Evolutionary conservation across 2,329 filamentous ascomycete species (phyloP).

Genomic region (Penicillium sclerotigenum): DNA sequence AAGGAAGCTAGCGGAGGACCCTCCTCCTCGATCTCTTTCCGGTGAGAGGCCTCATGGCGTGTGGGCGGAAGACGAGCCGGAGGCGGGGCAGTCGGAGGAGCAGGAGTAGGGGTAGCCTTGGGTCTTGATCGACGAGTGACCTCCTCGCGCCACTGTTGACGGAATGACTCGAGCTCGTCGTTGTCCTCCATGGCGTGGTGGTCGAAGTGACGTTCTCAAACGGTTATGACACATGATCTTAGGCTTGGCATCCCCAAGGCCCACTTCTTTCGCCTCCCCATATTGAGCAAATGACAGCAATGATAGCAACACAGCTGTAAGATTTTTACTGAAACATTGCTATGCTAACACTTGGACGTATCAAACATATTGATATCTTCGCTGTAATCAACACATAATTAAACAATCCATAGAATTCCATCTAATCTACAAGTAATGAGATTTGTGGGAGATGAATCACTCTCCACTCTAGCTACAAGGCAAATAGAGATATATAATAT

Average conservation of each 20-base stretch:
- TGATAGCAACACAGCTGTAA: not conserved
- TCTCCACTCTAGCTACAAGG: too few relatives aligned
- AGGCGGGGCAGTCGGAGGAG: conserved; percentile 19
- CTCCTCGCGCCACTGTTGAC: conserved; percentile 81
- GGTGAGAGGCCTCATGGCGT: conserved; percentile 38
- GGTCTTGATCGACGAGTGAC: conserved; percentile 54
- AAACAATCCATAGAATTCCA: too few relatives aligned
- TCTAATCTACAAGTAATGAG: too few relatives aligned
- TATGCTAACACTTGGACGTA: too few relatives aligned
- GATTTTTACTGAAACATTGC: too few relatives aligned
- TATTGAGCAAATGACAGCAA: too few relatives aligned
- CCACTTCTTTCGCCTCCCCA: not conserved
- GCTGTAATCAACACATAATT: too few relatives aligned
- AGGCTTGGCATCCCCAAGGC: not conserved
- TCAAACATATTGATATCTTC: too few relatives aligned
- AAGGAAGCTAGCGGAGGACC: conserved; percentile 25
- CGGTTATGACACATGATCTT: not conserved
- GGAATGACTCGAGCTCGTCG: conserved; percentile 80
- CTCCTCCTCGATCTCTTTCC: conserved; percentile 39
- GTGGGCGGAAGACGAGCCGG: conserved; percentile 37
- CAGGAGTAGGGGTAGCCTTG: conserved; percentile 13
- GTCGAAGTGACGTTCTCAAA: not conserved
- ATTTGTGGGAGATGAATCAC: too few relatives aligned
- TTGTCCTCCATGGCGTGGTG: conserved; percentile 44
- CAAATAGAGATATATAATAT: too few relatives aligned